A percentile compares a stretch with the other conserved stretches of the same genome.
These are phyloP conservation scores for Leccinum disarticulatum DNA, from an alignment of 768 basidiomycete species.

Conservation along the genomic window DNA sequence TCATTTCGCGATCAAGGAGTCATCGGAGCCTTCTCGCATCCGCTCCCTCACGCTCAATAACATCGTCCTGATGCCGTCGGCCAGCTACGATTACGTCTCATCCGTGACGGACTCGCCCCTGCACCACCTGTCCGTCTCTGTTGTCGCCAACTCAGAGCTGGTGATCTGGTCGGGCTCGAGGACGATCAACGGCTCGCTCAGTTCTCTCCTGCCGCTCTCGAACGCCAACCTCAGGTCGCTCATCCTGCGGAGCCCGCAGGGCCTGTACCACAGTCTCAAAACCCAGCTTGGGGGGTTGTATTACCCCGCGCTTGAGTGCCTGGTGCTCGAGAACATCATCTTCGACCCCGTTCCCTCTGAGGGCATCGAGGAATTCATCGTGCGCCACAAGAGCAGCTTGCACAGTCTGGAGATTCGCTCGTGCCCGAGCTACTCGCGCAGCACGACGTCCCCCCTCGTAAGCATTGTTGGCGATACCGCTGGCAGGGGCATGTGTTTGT, in stretches of 20 bases:
- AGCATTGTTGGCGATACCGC: no score
- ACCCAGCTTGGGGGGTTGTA: conserved; percentile 17
- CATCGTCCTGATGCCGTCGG: conserved; percentile 24
- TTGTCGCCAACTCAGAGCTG: conserved; percentile 32
- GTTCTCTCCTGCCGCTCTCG: conserved; percentile 24
- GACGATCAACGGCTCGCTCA: conserved; percentile 24
- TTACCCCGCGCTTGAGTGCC: conserved; percentile 28
- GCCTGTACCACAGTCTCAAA: conserved; percentile 28
- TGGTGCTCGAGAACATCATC: conserved; percentile 31
- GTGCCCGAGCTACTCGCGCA: conserved; percentile 26
- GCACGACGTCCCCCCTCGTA: conserved; percentile 2
- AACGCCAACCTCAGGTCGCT: conserved; percentile 24
- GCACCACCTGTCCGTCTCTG: conserved; percentile 31
- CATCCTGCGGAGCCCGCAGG: conserved; percentile 28
- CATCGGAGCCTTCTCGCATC: conserved; percentile 17
- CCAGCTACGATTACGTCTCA: conserved; percentile 28
- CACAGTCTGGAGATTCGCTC: conserved; percentile 26
- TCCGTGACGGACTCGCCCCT: conserved; percentile 26
- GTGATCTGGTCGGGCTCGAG: conserved; percentile 33
- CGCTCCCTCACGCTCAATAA: conserved; percentile 29
- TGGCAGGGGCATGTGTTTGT: no score
- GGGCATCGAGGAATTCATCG: conserved; percentile 31
- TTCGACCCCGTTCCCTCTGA: conserved; percentile 24
- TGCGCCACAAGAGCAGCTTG: conserved; percentile 29
- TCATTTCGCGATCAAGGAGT: conserved; percentile 21